phyloP scores from a whole-genome alignment of 345 rosid genomes.

The Fremontodendron californicum region DNA sequence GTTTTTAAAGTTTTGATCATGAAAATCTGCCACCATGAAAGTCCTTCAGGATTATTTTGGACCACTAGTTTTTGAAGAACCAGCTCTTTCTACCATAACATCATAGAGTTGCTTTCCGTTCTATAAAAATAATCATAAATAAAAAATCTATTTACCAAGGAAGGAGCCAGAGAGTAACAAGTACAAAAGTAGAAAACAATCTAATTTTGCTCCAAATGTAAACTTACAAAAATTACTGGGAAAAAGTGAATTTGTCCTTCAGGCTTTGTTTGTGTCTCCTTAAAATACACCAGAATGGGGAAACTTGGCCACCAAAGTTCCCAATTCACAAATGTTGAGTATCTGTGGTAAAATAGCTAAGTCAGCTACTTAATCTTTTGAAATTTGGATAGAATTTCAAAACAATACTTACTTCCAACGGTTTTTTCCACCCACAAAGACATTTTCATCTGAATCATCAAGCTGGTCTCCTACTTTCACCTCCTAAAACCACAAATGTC shows the following conservation, averaged over 20 bases:
- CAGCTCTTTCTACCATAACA: slow-evolving; percentile 77
- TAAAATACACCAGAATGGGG: slow-evolving; percentile 68
- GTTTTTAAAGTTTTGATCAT: background rate
- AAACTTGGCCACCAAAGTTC: slow-evolving; percentile 86
- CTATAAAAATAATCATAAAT: too few relatives aligned
- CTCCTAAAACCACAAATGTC: slow-evolving; percentile 38
- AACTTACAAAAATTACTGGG: slow-evolving; percentile 73
- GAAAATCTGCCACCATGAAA: background rate
- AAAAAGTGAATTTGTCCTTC: slow-evolving; percentile 86
- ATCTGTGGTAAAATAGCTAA: slow-evolving; percentile 34
- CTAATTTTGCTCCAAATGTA: background rate
- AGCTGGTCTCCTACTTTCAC: slow-evolving; percentile 70
- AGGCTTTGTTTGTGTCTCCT: slow-evolving; percentile 72
- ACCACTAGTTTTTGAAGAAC: slow-evolving; percentile 58
- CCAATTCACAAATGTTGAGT: slow-evolving; percentile 74
- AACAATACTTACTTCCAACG: slow-evolving; percentile 64
- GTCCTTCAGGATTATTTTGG: slow-evolving; percentile 34
- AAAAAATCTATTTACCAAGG: too few relatives aligned
- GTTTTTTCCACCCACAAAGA: slow-evolving; percentile 69
- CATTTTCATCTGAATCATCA: slow-evolving; percentile 67
- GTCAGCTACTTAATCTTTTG: background rate
- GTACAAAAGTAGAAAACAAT: too few relatives aligned
- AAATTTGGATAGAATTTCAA: background rate
- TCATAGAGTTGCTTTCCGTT: slow-evolving; percentile 67
- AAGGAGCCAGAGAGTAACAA: too few relatives aligned